Conservation (phyloP, 2,329 filamentous ascomycete species). For the Beauveria asiatica region DNA sequence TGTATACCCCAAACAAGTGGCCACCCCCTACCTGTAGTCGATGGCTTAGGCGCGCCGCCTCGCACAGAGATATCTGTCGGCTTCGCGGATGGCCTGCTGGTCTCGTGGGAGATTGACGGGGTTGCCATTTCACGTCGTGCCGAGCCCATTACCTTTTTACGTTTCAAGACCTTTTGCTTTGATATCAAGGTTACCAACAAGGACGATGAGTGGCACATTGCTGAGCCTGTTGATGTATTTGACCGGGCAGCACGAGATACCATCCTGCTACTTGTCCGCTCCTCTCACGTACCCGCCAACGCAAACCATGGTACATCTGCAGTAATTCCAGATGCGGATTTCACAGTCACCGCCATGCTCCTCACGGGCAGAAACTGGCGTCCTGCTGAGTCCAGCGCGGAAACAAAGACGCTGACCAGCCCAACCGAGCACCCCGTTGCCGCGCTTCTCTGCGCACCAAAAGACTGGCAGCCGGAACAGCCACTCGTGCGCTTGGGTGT, state of each 20-base stretch:
- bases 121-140: conserved; percentile 21
- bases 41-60: conserved; percentile 23
- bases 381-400: not conserved
- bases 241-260: not conserved
- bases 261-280: not conserved
- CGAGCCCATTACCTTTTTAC: conserved; percentile 23
- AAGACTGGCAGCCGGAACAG: conserved; percentile 19
- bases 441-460: conserved; percentile 7
- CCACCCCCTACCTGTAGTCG: conserved; percentile 19
- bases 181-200: conserved; percentile 19
- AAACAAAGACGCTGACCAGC: not conserved
- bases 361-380: conserved; percentile 7
- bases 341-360: conserved; percentile 4
- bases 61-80: conserved; percentile 27
- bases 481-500: conserved; percentile 25
- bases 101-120: conserved; percentile 29
- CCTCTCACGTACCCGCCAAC: not conserved
- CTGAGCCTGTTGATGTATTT: not conserved
- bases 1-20: conserved; percentile 23
- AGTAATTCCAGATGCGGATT: not conserved
- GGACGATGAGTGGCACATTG: not conserved
- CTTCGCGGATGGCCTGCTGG: conserved; percentile 24
- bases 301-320: not conserved
- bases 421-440: not conserved
- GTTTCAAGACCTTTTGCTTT: conserved; percentile 27